phyloP scores from a whole-genome alignment of 2,329 filamentous ascomycete genomes.

The Thielaviopsis ethacetica region DNA sequence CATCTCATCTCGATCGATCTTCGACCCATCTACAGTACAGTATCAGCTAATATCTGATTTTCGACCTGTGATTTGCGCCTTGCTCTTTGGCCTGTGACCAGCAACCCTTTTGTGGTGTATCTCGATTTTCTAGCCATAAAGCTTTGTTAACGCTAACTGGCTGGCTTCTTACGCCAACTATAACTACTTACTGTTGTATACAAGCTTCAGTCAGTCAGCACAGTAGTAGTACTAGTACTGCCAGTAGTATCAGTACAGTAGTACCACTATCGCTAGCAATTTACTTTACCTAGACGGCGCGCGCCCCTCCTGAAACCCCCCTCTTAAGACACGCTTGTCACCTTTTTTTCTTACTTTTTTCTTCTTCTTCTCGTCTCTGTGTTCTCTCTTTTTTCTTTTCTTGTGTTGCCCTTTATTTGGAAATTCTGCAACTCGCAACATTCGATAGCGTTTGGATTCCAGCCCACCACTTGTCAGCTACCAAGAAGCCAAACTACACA shows the following conservation, averaged over 20 bases:
- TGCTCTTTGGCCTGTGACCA: background rate
- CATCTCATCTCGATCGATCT: background rate
- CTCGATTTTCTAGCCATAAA: background rate
- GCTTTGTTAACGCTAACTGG: background rate
- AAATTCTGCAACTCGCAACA: background rate
- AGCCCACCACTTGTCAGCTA: background rate
- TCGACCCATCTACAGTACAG: too few relatives aligned
- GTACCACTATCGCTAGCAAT: background rate
- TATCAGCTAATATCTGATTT: background rate
- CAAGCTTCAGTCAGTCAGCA: too few relatives aligned
- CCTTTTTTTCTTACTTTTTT: background rate
- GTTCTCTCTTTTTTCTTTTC: background rate
- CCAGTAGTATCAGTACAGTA: too few relatives aligned
- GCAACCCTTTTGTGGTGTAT: background rate
- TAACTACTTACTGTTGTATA: background rate
- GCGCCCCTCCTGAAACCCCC: slow-evolving; percentile 8
- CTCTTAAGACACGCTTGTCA: background rate
- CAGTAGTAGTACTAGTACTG: too few relatives aligned
- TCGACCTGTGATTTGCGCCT: background rate
- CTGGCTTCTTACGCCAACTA: background rate
- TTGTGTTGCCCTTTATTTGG: background rate
- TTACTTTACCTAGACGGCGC: background rate
- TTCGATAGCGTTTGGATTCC: background rate
- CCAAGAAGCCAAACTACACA: background rate
- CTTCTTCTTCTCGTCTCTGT: background rate